Evolutionary conservation across 768 basidiomycete species (phyloP).

Genomic region (Boletales sp.): DNA sequence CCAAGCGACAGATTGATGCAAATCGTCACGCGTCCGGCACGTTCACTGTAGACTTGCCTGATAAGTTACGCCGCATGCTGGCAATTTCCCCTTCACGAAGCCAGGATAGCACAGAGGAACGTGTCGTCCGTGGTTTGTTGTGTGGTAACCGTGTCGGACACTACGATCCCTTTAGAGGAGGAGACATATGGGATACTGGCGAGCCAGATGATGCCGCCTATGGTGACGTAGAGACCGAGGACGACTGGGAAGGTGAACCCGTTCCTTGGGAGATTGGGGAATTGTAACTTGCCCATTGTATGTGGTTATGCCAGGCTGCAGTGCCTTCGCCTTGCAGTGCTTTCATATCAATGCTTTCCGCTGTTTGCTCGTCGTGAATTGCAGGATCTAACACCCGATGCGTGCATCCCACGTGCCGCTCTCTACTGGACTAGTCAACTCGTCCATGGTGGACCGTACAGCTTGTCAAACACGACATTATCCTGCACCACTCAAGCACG

Average conservation of each 20-base stretch:
- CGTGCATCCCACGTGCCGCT: conserved; percentile 26
- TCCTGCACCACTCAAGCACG: conserved; percentile 10
- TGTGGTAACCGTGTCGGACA: conserved; percentile 52
- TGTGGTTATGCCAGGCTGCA: conserved; percentile 26
- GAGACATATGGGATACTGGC: conserved; percentile 74
- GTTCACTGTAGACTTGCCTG: conserved; percentile 60
- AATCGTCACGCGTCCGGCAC: conserved; percentile 34
- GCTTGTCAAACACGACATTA: conserved; percentile 6
- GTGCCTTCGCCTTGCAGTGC: conserved; percentile 29
- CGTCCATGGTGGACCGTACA: neutral
- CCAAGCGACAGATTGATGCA: conserved; percentile 15
- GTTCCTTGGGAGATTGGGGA: conserved; percentile 81
- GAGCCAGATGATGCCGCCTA: conserved; percentile 46
- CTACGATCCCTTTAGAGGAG: conserved; percentile 64
- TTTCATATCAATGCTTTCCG: conserved; percentile 30
- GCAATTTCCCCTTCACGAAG: conserved; percentile 51
- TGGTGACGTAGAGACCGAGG: conserved; percentile 50
- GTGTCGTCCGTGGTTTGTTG: conserved; percentile 56
- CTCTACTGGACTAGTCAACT: neutral
- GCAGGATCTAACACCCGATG: conserved; percentile 19
- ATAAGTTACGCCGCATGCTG: conserved; percentile 61
- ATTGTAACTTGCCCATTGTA: conserved; percentile 41
- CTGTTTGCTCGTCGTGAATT: conserved; percentile 21
- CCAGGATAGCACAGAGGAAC: conserved; percentile 44
- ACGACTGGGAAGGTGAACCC: conserved; percentile 75